These are phyloP conservation scores for Malania oleifera DNA, from an alignment of 164 flowering plant genomes.

Conservation along the genomic window DNA sequence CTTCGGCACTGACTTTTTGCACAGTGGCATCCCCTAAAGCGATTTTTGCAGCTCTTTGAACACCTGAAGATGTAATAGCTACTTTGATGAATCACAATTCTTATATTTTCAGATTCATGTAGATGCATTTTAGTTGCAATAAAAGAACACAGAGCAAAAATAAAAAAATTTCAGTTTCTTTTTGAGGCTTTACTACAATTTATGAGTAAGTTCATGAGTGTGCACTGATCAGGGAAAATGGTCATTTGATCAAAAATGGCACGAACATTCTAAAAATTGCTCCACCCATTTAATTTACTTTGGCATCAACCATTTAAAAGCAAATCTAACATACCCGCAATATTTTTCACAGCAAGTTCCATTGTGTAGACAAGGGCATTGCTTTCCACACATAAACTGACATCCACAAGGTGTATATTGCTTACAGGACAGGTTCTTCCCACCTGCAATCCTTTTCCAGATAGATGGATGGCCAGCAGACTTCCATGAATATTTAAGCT, in stretches of 20 bases:
- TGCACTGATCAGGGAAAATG: not conserved
- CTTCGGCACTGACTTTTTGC: constrained; percentile 99
- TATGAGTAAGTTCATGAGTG: not conserved
- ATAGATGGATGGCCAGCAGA: constrained; percentile 86
- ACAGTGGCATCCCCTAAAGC: constrained; percentile 98
- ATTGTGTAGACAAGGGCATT: constrained; percentile 76
- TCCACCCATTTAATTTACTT: constrained; percentile 2
- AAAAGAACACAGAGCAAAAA: not conserved
- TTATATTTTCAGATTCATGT: not conserved
- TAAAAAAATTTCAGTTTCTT: not conserved
- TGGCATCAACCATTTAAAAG: not conserved
- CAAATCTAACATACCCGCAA: constrained; percentile 71
- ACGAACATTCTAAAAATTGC: not conserved
- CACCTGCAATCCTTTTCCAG: constrained; percentile 87
- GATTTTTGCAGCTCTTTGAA: constrained; percentile 90
- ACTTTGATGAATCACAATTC: not conserved
- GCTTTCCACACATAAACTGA: constrained; percentile 72
- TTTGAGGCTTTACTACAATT: not conserved
- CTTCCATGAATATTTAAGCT: constrained; percentile 85
- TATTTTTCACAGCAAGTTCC: constrained; percentile 98
- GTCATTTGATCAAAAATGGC: not conserved
- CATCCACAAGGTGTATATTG: constrained; percentile 93
- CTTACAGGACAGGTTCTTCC: constrained; percentile 64
- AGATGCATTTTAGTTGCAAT: not conserved
- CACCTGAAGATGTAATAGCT: constrained; percentile 42